These are phyloP conservation scores for Venturia pyrina DNA, from an alignment of 2,329 filamentous ascomycete genomes.

Conservation along the genomic window DNA sequence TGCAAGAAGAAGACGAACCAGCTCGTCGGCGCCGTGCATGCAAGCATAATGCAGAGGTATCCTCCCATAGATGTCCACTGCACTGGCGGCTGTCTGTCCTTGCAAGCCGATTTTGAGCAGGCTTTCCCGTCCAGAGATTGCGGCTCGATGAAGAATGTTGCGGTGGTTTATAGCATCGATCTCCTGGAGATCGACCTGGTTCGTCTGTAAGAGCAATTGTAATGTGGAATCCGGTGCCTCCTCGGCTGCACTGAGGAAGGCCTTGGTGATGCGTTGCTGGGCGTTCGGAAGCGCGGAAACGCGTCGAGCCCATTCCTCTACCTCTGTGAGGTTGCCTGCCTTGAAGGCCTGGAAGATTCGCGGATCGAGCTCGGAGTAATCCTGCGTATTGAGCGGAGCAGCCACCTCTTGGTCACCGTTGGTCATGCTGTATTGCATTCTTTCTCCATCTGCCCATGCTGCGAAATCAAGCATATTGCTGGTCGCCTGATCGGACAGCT, in stretches of 20 bases:
- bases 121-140: conserved; percentile 77
- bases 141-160: conserved; percentile 93
- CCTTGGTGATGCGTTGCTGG: conserved; percentile 71
- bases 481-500: conserved; percentile 91
- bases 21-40: conserved; percentile 81
- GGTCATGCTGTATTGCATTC: conserved; percentile 55
- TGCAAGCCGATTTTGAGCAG: conserved; percentile 69
- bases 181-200: conserved; percentile 78
- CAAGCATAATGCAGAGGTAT: conserved; percentile 93
- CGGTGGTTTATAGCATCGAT: conserved; percentile 97
- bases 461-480: conserved; percentile 92
- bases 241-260: conserved; percentile 81
- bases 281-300: conserved; percentile 53
- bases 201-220: conserved; percentile 66
- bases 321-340: conserved; percentile 63
- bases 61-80: conserved; percentile 86
- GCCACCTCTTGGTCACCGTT: conserved; percentile 22
- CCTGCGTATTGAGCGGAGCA: conserved; percentile 48
- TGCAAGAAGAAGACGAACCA: conserved; percentile 64
- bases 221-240: conserved; percentile 73
- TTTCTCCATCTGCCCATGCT: conserved; percentile 93
- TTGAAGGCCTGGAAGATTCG: conserved; percentile 81
- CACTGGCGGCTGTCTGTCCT: conserved; percentile 63
- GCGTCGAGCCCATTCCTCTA: conserved; percentile 72
- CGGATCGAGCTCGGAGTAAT: conserved; percentile 83